Evolutionary conservation across 2,329 filamentous ascomycete genomes (phyloP).

Genomic region (Neofusicoccum sp.): DNA sequence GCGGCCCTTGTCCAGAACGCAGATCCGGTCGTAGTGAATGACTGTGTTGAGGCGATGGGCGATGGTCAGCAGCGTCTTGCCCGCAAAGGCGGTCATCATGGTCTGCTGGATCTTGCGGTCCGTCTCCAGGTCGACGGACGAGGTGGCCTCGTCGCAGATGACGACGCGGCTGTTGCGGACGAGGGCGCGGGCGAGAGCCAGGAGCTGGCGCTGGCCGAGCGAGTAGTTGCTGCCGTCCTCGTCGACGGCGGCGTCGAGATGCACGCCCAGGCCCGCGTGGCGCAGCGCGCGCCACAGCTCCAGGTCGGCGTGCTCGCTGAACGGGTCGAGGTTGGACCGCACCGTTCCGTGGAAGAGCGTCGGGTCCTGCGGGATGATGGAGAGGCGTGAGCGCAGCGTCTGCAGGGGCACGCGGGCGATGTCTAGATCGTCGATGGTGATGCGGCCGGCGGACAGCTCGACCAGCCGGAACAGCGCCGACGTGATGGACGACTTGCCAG

Average conservation of each 20-base stretch:
- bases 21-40: conserved; percentile 55
- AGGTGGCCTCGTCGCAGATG: conserved; percentile 95
- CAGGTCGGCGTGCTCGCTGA: conserved; percentile 19
- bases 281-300: conserved; percentile 24
- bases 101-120: conserved; percentile 61
- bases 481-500: conserved; percentile 47
- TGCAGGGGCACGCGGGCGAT: conserved; percentile 45
- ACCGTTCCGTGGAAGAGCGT: conserved; percentile 51
- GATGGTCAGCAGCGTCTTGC: conserved; percentile 62
- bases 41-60: conserved; percentile 61
- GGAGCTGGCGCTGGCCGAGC: conserved; percentile 89
- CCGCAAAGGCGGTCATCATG: conserved; percentile 56
- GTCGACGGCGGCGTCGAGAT: conserved; percentile 56
- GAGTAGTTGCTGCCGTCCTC: conserved; percentile 97
- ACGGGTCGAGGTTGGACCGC: conserved; percentile 45
- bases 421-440: conserved; percentile 48
- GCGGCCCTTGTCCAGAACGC: conserved; percentile 54
- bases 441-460: conserved; percentile 39
- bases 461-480: conserved; percentile 45
- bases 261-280: conserved; percentile 47
- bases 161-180: conserved; percentile 89
- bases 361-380: conserved; percentile 58
- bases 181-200: conserved; percentile 88
- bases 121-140: conserved; percentile 63
- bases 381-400: conserved; percentile 51